phyloP scores from a whole-genome alignment of 768 basidiomycete genomes.

The Leucocoprinus birnbaumii region DNA sequence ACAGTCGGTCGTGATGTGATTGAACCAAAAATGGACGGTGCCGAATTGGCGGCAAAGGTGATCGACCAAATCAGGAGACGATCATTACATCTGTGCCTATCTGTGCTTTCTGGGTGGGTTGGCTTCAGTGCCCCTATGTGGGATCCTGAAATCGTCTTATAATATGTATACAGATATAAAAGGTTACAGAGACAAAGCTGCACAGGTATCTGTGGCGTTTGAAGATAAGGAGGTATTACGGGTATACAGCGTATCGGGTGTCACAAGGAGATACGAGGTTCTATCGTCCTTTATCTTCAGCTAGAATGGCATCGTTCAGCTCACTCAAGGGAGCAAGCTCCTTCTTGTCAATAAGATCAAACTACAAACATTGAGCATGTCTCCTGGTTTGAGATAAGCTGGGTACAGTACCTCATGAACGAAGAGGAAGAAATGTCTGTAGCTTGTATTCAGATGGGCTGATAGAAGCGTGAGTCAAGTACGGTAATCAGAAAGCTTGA shows the following conservation, averaged over 20 bases:
- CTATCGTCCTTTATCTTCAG: constrained; percentile 46
- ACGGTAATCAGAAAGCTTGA: background rate
- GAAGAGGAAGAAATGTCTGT: constrained; percentile 97
- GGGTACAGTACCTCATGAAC: constrained; percentile 75
- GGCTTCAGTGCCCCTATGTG: too few relatives aligned
- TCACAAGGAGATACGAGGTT: constrained; percentile 10
- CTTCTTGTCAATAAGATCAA: constrained; percentile 94
- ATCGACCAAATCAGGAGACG: too few relatives aligned
- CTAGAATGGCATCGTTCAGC: constrained; percentile 85
- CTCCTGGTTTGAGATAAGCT: too few relatives aligned
- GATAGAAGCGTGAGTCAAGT: background rate
- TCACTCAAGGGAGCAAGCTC: constrained; percentile 94
- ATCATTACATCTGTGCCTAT: too few relatives aligned
- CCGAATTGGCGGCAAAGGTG: too few relatives aligned
- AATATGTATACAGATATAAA: too few relatives aligned
- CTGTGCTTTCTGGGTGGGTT: too few relatives aligned
- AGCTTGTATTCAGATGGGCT: constrained; percentile 99
- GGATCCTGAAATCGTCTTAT: too few relatives aligned
- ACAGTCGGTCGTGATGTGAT: too few relatives aligned
- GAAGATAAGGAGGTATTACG: background rate
- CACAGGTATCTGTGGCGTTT: background rate
- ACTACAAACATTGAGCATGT: too few relatives aligned
- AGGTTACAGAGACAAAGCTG: too few relatives aligned
- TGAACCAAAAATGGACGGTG: too few relatives aligned
- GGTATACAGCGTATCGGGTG: background rate